Evolutionary conservation across 345 rosid species (phyloP).

Genomic region (Populus euphratica): DNA sequence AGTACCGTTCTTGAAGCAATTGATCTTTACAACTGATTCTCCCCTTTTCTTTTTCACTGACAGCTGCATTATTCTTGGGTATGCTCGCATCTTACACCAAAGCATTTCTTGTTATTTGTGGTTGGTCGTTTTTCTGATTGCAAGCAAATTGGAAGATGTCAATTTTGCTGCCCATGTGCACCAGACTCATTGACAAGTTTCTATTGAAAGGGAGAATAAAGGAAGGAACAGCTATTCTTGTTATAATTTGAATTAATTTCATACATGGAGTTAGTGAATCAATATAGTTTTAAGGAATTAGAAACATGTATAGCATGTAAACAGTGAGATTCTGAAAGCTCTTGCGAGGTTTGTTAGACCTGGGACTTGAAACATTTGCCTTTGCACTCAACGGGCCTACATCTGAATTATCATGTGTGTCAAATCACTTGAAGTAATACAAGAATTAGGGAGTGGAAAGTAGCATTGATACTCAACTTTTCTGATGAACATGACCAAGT

Average conservation of each 20-base stretch:
- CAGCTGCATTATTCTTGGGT: slow-evolving; percentile 98
- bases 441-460: not conserved
- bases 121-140: not conserved
- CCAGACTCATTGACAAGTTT: not conserved
- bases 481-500: not conserved
- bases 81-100: slow-evolving; percentile 19
- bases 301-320: not conserved
- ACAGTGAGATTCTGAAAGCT: not conserved
- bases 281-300: not conserved
- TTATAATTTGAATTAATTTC: not conserved
- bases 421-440: not conserved
- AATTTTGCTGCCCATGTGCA: not conserved
- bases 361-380: not conserved
- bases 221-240: not conserved
- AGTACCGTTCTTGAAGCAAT: slow-evolving; percentile 62
- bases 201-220: not conserved
- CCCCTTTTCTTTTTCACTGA: slow-evolving; percentile 97
- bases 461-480: not conserved
- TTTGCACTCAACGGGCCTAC: not conserved
- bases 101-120: not conserved
- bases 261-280: not conserved
- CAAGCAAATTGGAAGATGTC: not conserved
- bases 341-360: not conserved
- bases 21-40: slow-evolving; percentile 80
- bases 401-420: not conserved